Evolutionary conservation across 1,284 basidiomycete species (phyloP), one percentile per base, ranked within the genome.

Genomic region (Wallemia hederae): DNA sequence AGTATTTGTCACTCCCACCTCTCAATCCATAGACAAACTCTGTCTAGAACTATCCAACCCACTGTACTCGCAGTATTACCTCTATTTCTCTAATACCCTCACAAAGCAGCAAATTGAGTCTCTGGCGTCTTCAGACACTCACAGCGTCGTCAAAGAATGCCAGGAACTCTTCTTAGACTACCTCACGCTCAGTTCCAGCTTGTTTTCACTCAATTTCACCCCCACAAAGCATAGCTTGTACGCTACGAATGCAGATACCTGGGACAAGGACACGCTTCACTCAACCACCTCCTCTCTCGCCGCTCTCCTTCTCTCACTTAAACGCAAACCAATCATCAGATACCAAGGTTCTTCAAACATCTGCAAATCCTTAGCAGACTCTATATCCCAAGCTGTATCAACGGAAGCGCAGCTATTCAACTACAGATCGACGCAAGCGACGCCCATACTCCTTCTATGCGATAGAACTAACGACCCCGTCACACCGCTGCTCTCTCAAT

Each of bases 81-180:
- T 96, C 67, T 94, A 90, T 73, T 98, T 98, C 69, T 96, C 90
- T 72, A 97, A 94, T 66, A 80, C 85, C 27, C 73, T 98, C 62
- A 85, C 78, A 63, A 98, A 97, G 73, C 77, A 79, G 1, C 79
- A 83, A 33, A 97, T 99, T 60, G 94, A 99, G 72, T 77, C 84
- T 14, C 76, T 99, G 61, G 94, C 94, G 0, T 85, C 88, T 66
- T 87, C 84, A 24, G 94, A 99, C 69, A 87, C 94, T 70, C 89
- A 89, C 65, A 91, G 97, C 70, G 84, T 96, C 17, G 92, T 99
- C 26, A 80, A 82, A 64, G 92, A 98, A 74, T 85, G 27, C 58
- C 70, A 85, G 89, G 91, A 96, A 78, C 86, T 86, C 72, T 96
- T 94, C 72, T 87, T 87, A 64, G 91, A 96, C 71, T 96, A 90